These are phyloP conservation scores for Gleditsia sinensis DNA, from an alignment of 306 rosid genomes.

Conservation along the genomic window DNA sequence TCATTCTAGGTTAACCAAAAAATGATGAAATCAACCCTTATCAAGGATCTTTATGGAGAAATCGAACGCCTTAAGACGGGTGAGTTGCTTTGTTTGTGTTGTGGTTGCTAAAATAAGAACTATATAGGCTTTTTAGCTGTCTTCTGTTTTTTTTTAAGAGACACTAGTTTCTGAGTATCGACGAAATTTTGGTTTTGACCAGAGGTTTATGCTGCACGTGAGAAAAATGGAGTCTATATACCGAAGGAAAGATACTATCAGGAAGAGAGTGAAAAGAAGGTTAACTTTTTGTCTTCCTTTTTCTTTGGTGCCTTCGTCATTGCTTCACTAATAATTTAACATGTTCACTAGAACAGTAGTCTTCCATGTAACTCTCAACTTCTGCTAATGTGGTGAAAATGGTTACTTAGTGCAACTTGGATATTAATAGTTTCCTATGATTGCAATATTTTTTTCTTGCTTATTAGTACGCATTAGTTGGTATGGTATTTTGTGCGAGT, in stretches of 20 bases:
- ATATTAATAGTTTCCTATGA: neutral
- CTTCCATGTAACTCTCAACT: neutral
- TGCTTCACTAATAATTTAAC: neutral
- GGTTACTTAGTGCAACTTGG: neutral
- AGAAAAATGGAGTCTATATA: conserved; percentile 92
- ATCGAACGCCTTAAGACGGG: conserved; percentile 93
- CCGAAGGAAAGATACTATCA: conserved; percentile 93
- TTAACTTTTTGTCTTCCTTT: neutral
- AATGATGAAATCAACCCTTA: conserved; percentile 97
- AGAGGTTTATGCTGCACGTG: conserved; percentile 99
- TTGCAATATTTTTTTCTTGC: no score
- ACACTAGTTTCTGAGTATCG: neutral
- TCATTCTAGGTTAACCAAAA: conserved; percentile 80
- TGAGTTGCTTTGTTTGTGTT: conserved; percentile 37
- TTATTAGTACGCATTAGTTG: neutral
- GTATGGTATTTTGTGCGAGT: neutral
- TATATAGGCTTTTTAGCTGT: neutral
- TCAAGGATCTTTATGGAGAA: conserved; percentile 98
- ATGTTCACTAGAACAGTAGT: neutral
- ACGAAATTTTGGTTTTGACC: conserved; percentile 31
- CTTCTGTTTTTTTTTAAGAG: neutral
- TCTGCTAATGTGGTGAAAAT: neutral
- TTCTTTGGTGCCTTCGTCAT: neutral
- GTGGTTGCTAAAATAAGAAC: neutral
- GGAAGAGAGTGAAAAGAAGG: conserved; percentile 95